A percentile compares a stretch with the other conserved stretches of the same genome.
These are phyloP conservation scores for Spinacia oleracea DNA, from an alignment of 179 eudicot species.

Conservation along the genomic window DNA sequence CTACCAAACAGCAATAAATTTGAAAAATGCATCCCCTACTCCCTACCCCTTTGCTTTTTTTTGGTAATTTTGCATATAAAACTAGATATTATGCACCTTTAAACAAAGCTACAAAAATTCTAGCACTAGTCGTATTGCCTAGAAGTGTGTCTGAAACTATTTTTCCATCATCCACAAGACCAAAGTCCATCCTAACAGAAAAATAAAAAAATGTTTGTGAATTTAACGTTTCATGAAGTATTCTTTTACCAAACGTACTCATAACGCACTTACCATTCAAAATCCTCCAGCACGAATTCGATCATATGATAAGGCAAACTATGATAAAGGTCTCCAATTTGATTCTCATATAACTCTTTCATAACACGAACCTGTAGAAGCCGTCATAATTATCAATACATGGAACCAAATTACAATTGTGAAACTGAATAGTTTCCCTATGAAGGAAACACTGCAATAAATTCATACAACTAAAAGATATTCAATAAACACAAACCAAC, in stretches of 20 bases:
- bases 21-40: not conserved
- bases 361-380: slow-evolving; percentile 73
- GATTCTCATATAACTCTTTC: slow-evolving; percentile 91
- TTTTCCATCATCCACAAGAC: not conserved
- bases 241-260: not conserved
- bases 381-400: not conserved
- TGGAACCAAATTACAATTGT: slow-evolving; percentile 1
- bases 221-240: not conserved
- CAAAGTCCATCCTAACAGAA: not conserved
- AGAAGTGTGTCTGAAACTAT: not conserved
- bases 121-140: no score
- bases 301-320: slow-evolving; percentile 92
- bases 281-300: slow-evolving; percentile 82
- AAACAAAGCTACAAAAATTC: not conserved
- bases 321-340: slow-evolving; percentile 91
- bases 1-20: not conserved
- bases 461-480: not conserved
- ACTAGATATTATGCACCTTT: not conserved
- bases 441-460: not conserved
- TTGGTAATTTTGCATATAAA: not conserved
- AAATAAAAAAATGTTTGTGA: slow-evolving; percentile 8
- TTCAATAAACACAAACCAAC: not conserved
- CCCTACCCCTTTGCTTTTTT: not conserved
- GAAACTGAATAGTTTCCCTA: not conserved
- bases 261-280: slow-evolving; percentile 59